A percentile compares a stretch with the other conserved stretches of the same genome.
phyloP scores from a whole-genome alignment of 805 yeast species.

The Ogataea kodamae region DNA sequence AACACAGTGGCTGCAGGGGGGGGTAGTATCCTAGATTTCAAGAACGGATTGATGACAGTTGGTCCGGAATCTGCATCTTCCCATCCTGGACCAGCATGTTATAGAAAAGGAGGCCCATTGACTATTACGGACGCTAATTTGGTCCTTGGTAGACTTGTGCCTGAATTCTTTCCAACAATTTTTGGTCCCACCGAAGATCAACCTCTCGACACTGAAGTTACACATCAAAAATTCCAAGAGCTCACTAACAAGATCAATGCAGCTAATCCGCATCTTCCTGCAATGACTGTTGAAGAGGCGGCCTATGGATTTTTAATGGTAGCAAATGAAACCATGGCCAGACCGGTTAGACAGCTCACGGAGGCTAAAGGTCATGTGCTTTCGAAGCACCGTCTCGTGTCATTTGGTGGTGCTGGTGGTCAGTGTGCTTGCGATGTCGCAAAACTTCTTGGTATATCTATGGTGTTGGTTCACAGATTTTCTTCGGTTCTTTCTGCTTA shows the following conservation, averaged over 20 bases:
- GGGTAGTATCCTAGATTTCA: conserved; percentile 62
- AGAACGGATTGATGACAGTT: conserved; percentile 66
- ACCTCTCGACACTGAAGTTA: conserved; percentile 55
- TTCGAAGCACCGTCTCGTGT: conserved; percentile 65
- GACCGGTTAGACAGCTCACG: conserved; percentile 80
- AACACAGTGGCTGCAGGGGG: conserved; percentile 42
- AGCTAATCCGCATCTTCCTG: conserved; percentile 39
- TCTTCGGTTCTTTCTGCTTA: conserved; percentile 84
- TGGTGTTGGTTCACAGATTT: conserved; percentile 72
- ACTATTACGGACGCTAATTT: conserved; percentile 83
- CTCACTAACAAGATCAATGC: conserved; percentile 56
- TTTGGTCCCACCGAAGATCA: conserved; percentile 77
- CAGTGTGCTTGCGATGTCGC: conserved; percentile 85
- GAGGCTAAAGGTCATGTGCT: conserved; percentile 78
- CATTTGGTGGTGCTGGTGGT: conserved; percentile 95
- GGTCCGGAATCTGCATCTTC: conserved; percentile 86
- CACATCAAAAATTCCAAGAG: conserved; percentile 47
- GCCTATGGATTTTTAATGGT: conserved; percentile 80
- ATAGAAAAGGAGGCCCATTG: conserved; percentile 77
- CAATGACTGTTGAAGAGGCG: conserved; percentile 58
- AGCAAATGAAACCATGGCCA: conserved; percentile 87
- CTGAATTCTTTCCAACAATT: conserved; percentile 71
- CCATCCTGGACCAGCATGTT: conserved; percentile 86
- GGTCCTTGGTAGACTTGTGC: conserved; percentile 62
- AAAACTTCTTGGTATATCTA: conserved; percentile 59